phyloP scores from a whole-genome alignment of 169 alveolate genomes.

The Babesia caballi region DNA sequence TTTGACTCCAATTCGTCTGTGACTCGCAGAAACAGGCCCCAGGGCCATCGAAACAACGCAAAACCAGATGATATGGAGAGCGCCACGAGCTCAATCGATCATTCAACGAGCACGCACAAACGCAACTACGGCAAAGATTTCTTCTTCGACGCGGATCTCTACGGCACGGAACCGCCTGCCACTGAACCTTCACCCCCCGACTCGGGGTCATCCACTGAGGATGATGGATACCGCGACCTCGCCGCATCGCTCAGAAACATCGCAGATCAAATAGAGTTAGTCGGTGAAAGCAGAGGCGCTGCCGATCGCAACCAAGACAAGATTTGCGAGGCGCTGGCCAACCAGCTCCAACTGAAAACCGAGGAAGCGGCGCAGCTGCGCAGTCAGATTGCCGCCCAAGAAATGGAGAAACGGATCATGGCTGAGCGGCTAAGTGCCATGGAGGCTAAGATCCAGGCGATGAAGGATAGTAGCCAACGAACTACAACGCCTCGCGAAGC shows the following conservation, averaged over 20 bases:
- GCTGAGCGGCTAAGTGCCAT: neutral
- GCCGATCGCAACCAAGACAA: neutral
- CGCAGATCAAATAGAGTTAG: constrained; percentile 7
- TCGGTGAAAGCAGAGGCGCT: neutral
- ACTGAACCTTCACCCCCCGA: neutral
- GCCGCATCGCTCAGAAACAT: neutral
- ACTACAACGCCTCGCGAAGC: neutral
- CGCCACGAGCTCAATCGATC: too few species aligned
- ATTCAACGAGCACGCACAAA: too few species aligned
- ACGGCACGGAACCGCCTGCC: neutral
- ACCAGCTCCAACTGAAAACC: neutral
- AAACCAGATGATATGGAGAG: too few species aligned
- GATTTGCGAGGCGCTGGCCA: neutral
- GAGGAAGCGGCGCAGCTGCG: constrained; percentile 7
- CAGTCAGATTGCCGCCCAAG: neutral
- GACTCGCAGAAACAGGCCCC: too few species aligned
- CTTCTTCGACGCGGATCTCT: neutral
- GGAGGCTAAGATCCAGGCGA: neutral
- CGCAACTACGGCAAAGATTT: neutral
- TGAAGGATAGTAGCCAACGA: neutral
- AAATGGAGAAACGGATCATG: neutral
- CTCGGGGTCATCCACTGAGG: neutral
- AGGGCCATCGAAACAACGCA: too few species aligned
- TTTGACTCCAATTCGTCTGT: too few species aligned
- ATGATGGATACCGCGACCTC: neutral